Percentiles rank a stretch among this genome's conserved stretches.
phyloP scores from a whole-genome alignment of 139 green algal species.

The Microglena sp. region DNA sequence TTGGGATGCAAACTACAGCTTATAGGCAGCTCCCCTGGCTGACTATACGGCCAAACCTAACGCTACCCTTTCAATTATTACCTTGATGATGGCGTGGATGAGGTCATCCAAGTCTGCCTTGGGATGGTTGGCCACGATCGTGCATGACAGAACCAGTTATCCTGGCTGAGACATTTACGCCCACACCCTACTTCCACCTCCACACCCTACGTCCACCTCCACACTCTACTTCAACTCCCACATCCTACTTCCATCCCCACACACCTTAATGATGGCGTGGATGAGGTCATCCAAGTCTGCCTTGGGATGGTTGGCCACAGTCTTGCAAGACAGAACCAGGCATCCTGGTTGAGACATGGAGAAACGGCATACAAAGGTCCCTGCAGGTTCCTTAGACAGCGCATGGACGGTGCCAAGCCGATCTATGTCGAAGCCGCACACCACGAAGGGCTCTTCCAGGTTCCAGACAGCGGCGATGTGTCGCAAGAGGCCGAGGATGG shows the following conservation, averaged over 20 bases:
- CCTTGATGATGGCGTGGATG: conserved; percentile 54
- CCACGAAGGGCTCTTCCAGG: conserved; percentile 50
- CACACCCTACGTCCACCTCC: too few species aligned
- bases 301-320: conserved; percentile 3
- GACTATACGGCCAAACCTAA: too few species aligned
- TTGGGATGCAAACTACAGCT: too few species aligned
- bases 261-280: conserved; percentile 51
- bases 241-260: too few species aligned
- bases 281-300: conserved; percentile 44
- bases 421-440: conserved; percentile 60
- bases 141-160: conserved; percentile 44
- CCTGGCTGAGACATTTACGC: conserved; percentile 43
- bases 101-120: conserved; percentile 37
- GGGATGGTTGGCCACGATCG: conserved; percentile 9
- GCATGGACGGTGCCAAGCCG: conserved; percentile 34
- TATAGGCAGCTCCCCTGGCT: too few species aligned
- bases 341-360: conserved; percentile 41
- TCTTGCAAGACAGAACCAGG: conserved; percentile 44
- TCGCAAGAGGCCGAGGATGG: conserved; percentile 36
- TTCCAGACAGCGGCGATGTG: conserved; percentile 52
- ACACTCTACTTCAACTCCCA: too few species aligned
- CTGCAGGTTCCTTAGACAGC: conserved; percentile 27
- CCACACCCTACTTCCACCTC: too few species aligned
- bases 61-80: too few species aligned
- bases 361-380: conserved; percentile 57